phyloP scores from a whole-genome alignment of 441 rosid species.

The Aquilaria agallochum region DNA sequence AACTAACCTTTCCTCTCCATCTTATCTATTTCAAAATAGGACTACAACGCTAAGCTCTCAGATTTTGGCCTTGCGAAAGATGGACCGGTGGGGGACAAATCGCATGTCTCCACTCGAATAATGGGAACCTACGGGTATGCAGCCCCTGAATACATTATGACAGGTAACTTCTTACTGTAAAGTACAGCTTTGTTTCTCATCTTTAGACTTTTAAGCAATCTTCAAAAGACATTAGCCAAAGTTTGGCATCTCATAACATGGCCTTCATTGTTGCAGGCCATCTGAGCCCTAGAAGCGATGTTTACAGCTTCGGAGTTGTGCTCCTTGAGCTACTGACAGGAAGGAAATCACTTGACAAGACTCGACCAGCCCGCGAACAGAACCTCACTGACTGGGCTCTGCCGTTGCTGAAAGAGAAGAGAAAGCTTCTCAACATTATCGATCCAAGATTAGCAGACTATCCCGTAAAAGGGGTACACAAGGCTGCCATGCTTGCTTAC shows the following conservation, averaged over 20 bases:
- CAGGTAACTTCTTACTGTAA: slow-evolving; percentile 29
- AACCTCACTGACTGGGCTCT: slow-evolving; percentile 90
- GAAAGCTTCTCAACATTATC: slow-evolving; percentile 66
- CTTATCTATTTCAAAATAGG: slow-evolving; percentile 28
- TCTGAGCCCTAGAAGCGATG: slow-evolving; percentile 86
- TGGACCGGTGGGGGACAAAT: slow-evolving; percentile 75
- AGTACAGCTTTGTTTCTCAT: too few relatives aligned
- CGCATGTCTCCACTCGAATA: slow-evolving; percentile 74
- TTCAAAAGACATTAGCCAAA: background rate
- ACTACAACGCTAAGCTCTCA: slow-evolving; percentile 65
- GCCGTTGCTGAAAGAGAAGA: slow-evolving; percentile 85
- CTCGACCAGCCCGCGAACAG: slow-evolving; percentile 76
- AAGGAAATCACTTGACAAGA: slow-evolving; percentile 83
- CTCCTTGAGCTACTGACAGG: slow-evolving; percentile 86
- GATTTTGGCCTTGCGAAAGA: slow-evolving; percentile 78
- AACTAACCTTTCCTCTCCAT: background rate
- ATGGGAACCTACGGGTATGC: slow-evolving; percentile 87
- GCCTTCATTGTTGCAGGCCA: slow-evolving; percentile 44
- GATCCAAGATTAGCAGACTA: slow-evolving; percentile 82
- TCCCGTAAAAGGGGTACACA: slow-evolving; percentile 68
- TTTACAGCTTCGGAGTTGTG: slow-evolving; percentile 89
- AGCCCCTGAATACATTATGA: slow-evolving; percentile 77
- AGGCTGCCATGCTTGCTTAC: slow-evolving; percentile 90
- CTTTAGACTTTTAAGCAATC: background rate
- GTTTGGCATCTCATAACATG: background rate